Evolutionary conservation across 1,284 basidiomycete genomes (phyloP).

Genomic region (Boletus mariae): DNA sequence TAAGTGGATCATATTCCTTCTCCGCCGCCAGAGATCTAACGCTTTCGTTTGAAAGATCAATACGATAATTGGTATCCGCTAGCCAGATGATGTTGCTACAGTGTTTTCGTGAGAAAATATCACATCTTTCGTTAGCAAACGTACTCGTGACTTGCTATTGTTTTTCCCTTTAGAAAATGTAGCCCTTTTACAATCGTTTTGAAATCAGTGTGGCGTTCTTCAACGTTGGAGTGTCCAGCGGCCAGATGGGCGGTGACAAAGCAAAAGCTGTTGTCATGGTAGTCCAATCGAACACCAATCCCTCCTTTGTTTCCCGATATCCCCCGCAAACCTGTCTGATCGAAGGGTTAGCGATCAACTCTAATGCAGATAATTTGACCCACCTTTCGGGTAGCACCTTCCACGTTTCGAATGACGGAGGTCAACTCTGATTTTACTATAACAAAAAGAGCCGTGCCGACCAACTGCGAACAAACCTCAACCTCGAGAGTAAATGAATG

Average conservation of each 20-base stretch:
- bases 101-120: constrained; percentile 12
- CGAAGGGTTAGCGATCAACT: constrained; percentile 7
- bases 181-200: constrained; percentile 81
- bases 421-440: constrained; percentile 78
- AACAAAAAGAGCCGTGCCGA: constrained; percentile 90
- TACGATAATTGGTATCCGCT: constrained; percentile 94
- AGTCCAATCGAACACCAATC: constrained; percentile 88
- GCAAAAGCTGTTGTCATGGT: constrained; percentile 89
- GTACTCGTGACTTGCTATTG: constrained; percentile 86
- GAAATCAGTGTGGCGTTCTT: constrained; percentile 93
- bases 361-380: not conserved
- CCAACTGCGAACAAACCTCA: constrained; percentile 56
- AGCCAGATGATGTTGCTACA: constrained; percentile 86
- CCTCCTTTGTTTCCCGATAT: constrained; percentile 98
- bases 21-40: constrained; percentile 63
- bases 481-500: not conserved
- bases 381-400: constrained; percentile 89
- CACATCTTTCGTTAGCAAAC: constrained; percentile 24
- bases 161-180: constrained; percentile 87
- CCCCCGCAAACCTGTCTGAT: constrained; percentile 89
- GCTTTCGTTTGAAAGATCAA: constrained; percentile 80
- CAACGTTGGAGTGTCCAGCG: constrained; percentile 86
- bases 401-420: constrained; percentile 82
- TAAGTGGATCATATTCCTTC: constrained; percentile 70
- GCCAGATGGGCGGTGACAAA: constrained; percentile 96